phyloP scores from a whole-genome alignment of 768 basidiomycete genomes.

The Chalciporus chontae region DNA sequence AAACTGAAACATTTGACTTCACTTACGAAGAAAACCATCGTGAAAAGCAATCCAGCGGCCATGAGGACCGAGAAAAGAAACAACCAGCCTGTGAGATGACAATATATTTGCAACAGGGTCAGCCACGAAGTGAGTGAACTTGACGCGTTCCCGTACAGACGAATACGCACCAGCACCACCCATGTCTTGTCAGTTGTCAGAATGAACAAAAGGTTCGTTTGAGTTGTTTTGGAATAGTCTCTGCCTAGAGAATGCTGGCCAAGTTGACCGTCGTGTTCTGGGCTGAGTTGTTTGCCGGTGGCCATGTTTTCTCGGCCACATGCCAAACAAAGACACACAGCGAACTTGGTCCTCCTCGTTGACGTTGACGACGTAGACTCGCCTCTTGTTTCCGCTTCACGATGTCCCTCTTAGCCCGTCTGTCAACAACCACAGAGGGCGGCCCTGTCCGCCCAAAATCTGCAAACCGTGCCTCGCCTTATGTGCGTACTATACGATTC shows the following conservation, averaged over 20 bases:
- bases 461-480: conserved; percentile 30
- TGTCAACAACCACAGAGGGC: conserved; percentile 26
- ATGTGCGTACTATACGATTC: conserved; percentile 35
- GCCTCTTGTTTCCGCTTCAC: conserved; percentile 9
- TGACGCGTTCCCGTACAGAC: not conserved
- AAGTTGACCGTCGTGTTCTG: too few species aligned
- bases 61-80: conserved; percentile 95
- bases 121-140: not conserved
- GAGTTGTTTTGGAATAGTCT: not conserved
- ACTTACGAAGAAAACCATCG: conserved; percentile 99
- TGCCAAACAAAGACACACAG: conserved; percentile 27
- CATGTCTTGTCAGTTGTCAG: conserved; percentile 26
- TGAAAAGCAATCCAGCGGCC: conserved; percentile 93
- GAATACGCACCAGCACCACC: conserved; percentile 40
- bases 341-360: not conserved
- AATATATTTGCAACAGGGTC: not conserved
- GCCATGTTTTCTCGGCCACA: conserved; percentile 26
- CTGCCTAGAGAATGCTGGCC: not conserved
- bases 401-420: conserved; percentile 31
- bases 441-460: conserved; percentile 32
- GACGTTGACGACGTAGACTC: not conserved
- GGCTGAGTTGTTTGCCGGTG: not conserved
- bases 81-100: conserved; percentile 71
- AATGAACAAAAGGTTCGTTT: not conserved
- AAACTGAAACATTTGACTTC: not conserved